Percentiles rank a stretch among this genome's conserved stretches.
These are phyloP conservation scores for Bipolaris cookei DNA, from an alignment of 2,329 filamentous ascomycete genomes.

Conservation along the genomic window DNA sequence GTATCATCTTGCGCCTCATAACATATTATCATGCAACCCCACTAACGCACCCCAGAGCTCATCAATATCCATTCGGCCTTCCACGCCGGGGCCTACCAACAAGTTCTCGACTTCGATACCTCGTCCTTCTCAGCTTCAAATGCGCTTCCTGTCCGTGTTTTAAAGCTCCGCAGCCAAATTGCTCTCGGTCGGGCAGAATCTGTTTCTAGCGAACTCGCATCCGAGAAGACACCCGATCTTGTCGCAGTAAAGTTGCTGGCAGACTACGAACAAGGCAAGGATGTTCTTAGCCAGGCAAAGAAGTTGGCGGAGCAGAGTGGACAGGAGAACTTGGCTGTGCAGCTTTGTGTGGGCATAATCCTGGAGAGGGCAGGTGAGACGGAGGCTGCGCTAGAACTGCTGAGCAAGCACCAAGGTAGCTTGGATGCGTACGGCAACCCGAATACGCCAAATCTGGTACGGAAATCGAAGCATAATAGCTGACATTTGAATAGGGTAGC, in stretches of 20 bases:
- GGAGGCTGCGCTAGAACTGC: slow-evolving; percentile 82
- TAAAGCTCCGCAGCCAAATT: slow-evolving; percentile 81
- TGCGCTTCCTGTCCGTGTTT: slow-evolving; percentile 73
- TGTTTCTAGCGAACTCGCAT: slow-evolving; percentile 71
- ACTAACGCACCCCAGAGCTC: slow-evolving; percentile 58
- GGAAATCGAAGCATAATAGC: background rate
- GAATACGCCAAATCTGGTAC: background rate
- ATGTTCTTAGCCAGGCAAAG: slow-evolving; percentile 65
- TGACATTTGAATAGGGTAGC: slow-evolving; percentile 67
- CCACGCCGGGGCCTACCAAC: slow-evolving; percentile 81
- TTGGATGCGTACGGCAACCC: slow-evolving; percentile 66
- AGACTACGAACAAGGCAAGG: slow-evolving; percentile 58
- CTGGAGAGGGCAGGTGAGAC: slow-evolving; percentile 78
- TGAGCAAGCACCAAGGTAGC: slow-evolving; percentile 84
- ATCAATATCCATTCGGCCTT: slow-evolving; percentile 72
- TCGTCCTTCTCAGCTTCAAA: slow-evolving; percentile 80
- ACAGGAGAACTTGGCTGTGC: slow-evolving; percentile 76
- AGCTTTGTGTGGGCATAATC: slow-evolving; percentile 81
- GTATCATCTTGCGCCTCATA: slow-evolving; percentile 46
- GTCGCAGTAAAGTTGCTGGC: slow-evolving; percentile 79
- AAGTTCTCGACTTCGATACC: slow-evolving; percentile 84
- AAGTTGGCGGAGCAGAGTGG: slow-evolving; percentile 69
- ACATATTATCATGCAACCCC: background rate
- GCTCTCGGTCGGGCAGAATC: slow-evolving; percentile 78
- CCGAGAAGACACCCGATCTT: slow-evolving; percentile 71